These are phyloP conservation scores for Auxenochlorella protothecoides DNA, from an alignment of 139 green algal species.

Conservation along the genomic window DNA sequence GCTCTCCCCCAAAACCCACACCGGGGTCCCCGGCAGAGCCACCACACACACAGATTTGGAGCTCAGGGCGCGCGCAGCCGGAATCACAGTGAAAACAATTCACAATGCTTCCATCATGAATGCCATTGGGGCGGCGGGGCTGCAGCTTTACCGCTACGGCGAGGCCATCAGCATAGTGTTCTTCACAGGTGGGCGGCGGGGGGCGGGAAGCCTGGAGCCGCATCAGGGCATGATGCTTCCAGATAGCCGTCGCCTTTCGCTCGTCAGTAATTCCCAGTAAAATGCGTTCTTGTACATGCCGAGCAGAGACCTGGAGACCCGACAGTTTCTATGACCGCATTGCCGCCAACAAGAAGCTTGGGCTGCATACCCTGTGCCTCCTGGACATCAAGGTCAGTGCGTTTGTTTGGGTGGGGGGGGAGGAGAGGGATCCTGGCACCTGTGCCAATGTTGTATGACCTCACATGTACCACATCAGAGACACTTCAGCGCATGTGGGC, in stretches of 20 bases:
- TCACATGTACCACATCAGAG: no score
- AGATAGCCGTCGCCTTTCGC: no score
- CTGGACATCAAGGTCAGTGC: conserved; percentile 80
- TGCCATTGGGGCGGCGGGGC: conserved; percentile 78
- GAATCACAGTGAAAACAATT: conserved; percentile 65
- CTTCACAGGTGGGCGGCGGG: conserved; percentile 65
- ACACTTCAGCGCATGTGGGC: neutral
- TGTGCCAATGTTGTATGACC: no score
- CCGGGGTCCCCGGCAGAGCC: conserved; percentile 33
- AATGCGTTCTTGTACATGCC: no score
- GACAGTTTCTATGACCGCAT: conserved; percentile 83
- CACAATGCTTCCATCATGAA: conserved; percentile 99
- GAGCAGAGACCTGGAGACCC: conserved; percentile 76
- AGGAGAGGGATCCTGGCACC: no score
- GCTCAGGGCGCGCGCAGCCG: conserved; percentile 57
- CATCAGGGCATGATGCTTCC: no score
- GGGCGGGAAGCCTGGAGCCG: neutral
- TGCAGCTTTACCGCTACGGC: conserved; percentile 94
- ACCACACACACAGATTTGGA: conserved; percentile 95
- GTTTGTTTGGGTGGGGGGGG: no score
- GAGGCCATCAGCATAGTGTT: conserved; percentile 93
- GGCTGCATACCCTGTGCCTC: conserved; percentile 92
- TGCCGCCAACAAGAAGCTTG: conserved; percentile 42
- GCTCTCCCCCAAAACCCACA: no score
- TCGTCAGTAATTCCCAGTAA: no score